Evolutionary conservation across 106 monocot genomes (phyloP).

Genomic region (Gastrodia elata): DNA sequence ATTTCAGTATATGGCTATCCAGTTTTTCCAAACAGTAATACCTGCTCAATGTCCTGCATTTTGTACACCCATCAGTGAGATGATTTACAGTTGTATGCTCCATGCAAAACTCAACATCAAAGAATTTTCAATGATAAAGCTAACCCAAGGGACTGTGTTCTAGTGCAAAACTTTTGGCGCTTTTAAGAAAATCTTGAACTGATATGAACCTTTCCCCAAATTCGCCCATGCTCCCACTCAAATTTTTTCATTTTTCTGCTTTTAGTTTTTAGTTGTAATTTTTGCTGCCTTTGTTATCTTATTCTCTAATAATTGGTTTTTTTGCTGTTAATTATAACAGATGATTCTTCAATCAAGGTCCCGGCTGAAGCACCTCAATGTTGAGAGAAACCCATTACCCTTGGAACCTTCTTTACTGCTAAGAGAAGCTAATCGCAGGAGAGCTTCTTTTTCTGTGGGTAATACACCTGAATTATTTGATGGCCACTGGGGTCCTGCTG

Average conservation of each 20-base stretch:
- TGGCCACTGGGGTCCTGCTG: constrained; percentile 14
- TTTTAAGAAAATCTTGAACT: neutral
- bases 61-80: neutral
- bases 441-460: constrained; percentile 86
- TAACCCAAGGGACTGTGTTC: neutral
- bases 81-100: neutral
- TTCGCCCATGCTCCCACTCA: too few species aligned
- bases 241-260: neutral
- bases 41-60: neutral
- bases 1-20: neutral
- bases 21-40: neutral
- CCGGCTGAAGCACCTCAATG: constrained; percentile 68
- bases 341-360: constrained; percentile 64
- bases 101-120: neutral
- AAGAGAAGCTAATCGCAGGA: constrained; percentile 88
- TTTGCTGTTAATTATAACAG: constrained; percentile 24
- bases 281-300: neutral
- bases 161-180: neutral
- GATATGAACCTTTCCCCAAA: neutral
- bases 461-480: constrained; percentile 61
- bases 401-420: constrained; percentile 91
- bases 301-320: neutral
- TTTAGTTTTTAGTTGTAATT: neutral
- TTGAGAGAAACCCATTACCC: constrained; percentile 79
- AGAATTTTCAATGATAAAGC: neutral